Evolutionary conservation across 345 rosid species (phyloP).

Genomic region (Cardiospermum halicacabum): DNA sequence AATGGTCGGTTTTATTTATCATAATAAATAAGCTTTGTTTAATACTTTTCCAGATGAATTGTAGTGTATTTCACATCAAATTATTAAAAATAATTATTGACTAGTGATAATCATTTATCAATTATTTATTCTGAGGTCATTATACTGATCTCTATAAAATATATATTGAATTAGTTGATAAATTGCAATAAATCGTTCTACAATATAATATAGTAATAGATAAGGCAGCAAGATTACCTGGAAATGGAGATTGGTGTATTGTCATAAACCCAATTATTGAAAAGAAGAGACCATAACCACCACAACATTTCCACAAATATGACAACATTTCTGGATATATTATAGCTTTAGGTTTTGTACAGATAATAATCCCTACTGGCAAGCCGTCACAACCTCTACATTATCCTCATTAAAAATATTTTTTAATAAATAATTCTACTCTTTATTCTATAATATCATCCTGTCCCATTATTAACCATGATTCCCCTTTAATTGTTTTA

Average conservation of each 20-base stretch:
- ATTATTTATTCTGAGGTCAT: neutral
- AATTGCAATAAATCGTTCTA: too few species aligned
- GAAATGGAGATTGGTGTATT: neutral
- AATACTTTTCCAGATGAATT: neutral
- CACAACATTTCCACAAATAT: neutral
- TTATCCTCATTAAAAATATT: too few species aligned
- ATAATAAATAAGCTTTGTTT: neutral
- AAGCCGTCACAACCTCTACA: slow-evolving; percentile 19
- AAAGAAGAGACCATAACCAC: slow-evolving; percentile 5
- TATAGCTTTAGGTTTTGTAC: slow-evolving; percentile 15
- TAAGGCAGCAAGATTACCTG: neutral
- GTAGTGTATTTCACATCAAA: neutral
- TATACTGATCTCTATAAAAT: neutral
- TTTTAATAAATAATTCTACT: slow-evolving; percentile 4
- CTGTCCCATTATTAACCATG: slow-evolving; percentile 3
- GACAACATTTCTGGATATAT: neutral
- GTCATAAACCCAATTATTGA: slow-evolving; percentile 5
- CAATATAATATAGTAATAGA: neutral
- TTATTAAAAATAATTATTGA: neutral
- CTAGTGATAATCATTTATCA: neutral
- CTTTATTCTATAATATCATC: slow-evolving; percentile 8
- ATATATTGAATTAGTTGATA: too few species aligned
- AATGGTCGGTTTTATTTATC: slow-evolving; percentile 24
- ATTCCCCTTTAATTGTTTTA: neutral
- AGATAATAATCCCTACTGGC: slow-evolving; percentile 34